Percentiles rank a stretch among this genome's conserved stretches.
phyloP scores from a whole-genome alignment of 1,284 basidiomycete species.

The Ceratobasidium theobromae region DNA sequence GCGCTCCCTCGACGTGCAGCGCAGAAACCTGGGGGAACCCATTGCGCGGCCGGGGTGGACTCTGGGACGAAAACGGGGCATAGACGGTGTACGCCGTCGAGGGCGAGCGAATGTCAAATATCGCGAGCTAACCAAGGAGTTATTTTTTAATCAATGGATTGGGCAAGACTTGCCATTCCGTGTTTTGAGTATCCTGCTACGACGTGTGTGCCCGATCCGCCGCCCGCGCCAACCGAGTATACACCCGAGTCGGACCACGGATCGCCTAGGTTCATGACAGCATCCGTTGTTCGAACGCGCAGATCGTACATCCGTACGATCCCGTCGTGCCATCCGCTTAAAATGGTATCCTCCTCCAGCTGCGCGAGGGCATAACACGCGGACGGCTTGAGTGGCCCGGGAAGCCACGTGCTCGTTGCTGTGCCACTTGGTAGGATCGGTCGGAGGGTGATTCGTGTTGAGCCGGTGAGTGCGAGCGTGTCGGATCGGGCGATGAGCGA shows the following conservation, averaged over 20 bases:
- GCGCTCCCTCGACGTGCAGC: slow-evolving; percentile 66
- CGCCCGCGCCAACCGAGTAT: slow-evolving; percentile 24
- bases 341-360: slow-evolving; percentile 55
- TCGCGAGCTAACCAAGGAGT: slow-evolving; percentile 66
- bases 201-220: slow-evolving; percentile 41
- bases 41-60: slow-evolving; percentile 13
- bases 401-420: slow-evolving; percentile 44
- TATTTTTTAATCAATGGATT: background rate
- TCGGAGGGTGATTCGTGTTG: slow-evolving; percentile 42
- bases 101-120: slow-evolving; percentile 53
- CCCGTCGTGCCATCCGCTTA: slow-evolving; percentile 79
- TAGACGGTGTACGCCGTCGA: slow-evolving; percentile 51
- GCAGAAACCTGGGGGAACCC: slow-evolving; percentile 11
- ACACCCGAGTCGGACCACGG: slow-evolving; percentile 65
- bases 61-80: background rate
- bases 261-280: slow-evolving; percentile 54
- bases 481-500: slow-evolving; percentile 1
- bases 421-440: slow-evolving; percentile 51
- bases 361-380: slow-evolving; percentile 53
- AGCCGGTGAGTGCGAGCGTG: slow-evolving; percentile 47
- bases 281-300: slow-evolving; percentile 47
- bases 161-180: slow-evolving; percentile 48
- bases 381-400: slow-evolving; percentile 58
- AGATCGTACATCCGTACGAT: slow-evolving; percentile 69
- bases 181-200: slow-evolving; percentile 73